Conservation (phyloP, 2,329 filamentous ascomycete genomes). For the Tolypocladium nubicola region DNA sequence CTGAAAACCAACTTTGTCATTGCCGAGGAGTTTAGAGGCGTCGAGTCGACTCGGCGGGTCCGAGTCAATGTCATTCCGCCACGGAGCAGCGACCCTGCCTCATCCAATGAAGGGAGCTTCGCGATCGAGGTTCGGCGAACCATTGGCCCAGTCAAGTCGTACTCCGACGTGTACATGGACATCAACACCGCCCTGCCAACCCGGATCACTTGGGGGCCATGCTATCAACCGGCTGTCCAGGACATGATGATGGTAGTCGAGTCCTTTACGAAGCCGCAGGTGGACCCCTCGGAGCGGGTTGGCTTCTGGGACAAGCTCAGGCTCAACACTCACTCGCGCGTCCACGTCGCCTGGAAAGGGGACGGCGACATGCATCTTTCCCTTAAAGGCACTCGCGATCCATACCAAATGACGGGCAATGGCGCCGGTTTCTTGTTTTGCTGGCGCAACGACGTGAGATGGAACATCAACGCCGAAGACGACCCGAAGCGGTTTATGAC, state of each 20-base stretch:
- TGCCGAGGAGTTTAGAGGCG: conserved; percentile 80
- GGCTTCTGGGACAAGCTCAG: conserved; percentile 99
- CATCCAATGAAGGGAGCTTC: conserved; percentile 54
- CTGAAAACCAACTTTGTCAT: conserved; percentile 88
- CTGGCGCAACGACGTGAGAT: conserved; percentile 88
- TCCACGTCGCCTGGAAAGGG: conserved; percentile 84
- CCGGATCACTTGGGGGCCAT: conserved; percentile 91
- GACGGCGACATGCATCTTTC: conserved; percentile 92
- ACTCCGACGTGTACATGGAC: conserved; percentile 82
- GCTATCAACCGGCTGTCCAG: conserved; percentile 94
- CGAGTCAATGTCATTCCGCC: conserved; percentile 77
- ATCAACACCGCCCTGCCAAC: conserved; percentile 91
- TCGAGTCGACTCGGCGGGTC: conserved; percentile 70
- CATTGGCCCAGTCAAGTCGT: conserved; percentile 90
- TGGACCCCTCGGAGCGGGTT: conserved; percentile 86
- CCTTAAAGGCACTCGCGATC: conserved; percentile 84
- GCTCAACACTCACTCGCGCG: conserved; percentile 83
- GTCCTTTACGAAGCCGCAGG: conserved; percentile 89
- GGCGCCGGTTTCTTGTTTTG: conserved; percentile 97
- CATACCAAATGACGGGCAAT: conserved; percentile 84
- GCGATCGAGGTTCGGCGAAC: conserved; percentile 81
- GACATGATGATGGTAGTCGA: conserved; percentile 99
- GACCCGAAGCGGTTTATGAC: conserved; percentile 92
- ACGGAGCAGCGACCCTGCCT: conserved; percentile 40
- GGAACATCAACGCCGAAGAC: conserved; percentile 73